These are phyloP conservation scores for Ceratocystis papillata DNA, from an alignment of 2,329 filamentous ascomycete genomes.

Conservation along the genomic window DNA sequence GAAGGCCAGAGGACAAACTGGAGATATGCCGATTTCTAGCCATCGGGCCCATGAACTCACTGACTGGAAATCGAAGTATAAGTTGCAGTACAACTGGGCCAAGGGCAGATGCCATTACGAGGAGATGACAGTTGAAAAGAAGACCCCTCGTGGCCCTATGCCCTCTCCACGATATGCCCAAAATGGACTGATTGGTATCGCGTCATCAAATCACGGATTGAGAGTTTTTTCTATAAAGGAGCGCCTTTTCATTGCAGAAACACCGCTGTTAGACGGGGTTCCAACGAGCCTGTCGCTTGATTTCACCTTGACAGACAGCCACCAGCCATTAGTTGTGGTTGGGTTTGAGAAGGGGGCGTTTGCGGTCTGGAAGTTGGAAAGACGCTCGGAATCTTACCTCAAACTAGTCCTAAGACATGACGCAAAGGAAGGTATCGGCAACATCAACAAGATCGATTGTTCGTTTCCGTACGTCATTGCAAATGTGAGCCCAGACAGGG, in stretches of 20 bases:
- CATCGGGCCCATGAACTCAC: background rate
- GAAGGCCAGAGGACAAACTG: background rate
- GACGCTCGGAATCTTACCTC: background rate
- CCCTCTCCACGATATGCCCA: background rate
- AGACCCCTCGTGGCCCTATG: background rate
- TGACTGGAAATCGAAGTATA: constrained; percentile 85
- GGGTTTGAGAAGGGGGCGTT: background rate
- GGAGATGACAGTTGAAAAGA: background rate
- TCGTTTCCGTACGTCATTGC: background rate
- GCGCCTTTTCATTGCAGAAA: background rate
- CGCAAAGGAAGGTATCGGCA: background rate
- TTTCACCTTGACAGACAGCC: background rate
- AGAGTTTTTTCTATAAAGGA: background rate
- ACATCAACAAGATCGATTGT: background rate
- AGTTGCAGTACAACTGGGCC: constrained; percentile 82
- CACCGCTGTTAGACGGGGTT: background rate
- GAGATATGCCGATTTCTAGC: background rate
- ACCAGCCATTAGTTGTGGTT: constrained; percentile 1
- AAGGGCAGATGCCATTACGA: constrained; percentile 52
- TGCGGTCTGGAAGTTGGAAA: background rate
- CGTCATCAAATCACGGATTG: background rate
- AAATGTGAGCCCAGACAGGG: background rate
- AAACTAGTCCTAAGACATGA: background rate
- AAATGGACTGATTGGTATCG: background rate
- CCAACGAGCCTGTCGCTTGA: constrained; percentile 1